Evolutionary conservation across 2,329 filamentous ascomycete genomes (phyloP).

Genomic region (Nothophaeocryptopus gaeumannii): DNA sequence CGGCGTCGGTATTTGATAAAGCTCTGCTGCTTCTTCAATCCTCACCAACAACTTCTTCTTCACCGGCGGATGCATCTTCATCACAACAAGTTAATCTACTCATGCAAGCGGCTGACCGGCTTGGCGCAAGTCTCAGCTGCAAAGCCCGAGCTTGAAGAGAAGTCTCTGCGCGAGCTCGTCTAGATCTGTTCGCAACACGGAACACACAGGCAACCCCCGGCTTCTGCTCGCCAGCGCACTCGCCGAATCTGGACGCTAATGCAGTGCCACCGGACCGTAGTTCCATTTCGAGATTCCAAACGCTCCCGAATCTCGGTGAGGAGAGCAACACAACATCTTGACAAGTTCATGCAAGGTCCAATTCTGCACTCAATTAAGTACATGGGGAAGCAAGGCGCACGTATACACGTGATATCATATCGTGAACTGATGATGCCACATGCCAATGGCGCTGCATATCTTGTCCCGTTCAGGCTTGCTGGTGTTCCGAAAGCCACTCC

Average conservation of each 20-base stretch:
- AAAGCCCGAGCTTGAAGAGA: constrained; percentile 4
- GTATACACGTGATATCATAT: not conserved
- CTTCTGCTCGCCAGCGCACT: constrained; percentile 1
- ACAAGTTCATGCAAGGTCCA: constrained; percentile 11
- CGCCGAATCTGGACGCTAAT: constrained; percentile 4
- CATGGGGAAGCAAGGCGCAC: constrained; percentile 1
- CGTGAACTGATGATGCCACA: too few species aligned
- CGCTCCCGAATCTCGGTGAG: not conserved
- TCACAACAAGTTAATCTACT: not conserved
- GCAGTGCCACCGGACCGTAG: constrained; percentile 10
- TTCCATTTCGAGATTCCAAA: constrained; percentile 5
- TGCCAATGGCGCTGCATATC: too few species aligned
- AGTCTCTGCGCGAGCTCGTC: not conserved
- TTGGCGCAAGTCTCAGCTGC: constrained; percentile 6
- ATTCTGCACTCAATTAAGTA: not conserved
- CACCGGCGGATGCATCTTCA: not conserved
- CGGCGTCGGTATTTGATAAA: too few species aligned
- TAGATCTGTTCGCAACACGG: too few species aligned
- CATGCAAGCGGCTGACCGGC: constrained; percentile 3
- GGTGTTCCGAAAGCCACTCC: constrained; percentile 16
- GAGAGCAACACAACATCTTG: constrained; percentile 5
- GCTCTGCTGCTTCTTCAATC: not conserved
- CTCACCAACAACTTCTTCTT: not conserved
- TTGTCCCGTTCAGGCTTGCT: too few species aligned
- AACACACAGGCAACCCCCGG: not conserved